phyloP scores from a whole-genome alignment of 2,329 filamentous ascomycete genomes.

The Aspergillus melleus region DNA sequence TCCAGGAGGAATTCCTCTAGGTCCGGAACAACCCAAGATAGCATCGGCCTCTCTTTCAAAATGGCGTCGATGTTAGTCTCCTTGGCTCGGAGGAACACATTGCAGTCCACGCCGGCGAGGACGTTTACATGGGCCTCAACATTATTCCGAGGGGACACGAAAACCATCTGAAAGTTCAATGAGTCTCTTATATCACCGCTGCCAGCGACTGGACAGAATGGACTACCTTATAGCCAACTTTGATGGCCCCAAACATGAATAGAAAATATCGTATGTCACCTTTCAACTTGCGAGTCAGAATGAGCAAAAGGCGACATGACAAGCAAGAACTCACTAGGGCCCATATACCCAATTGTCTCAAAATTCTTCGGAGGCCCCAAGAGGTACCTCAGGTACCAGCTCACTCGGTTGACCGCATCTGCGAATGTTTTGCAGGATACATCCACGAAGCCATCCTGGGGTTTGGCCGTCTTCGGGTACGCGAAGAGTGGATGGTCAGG shows the following conservation, averaged over 20 bases:
- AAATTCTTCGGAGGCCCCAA: not conserved
- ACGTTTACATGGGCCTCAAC: not conserved
- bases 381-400: not conserved
- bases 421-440: not conserved
- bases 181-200: not conserved
- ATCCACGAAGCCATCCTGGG: not conserved
- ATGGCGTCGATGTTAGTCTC: not conserved
- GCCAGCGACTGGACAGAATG: not conserved
- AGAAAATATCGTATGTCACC: not conserved
- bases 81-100: not conserved
- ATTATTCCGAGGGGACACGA: not conserved
- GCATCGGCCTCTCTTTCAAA: not conserved
- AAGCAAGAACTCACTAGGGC: not conserved
- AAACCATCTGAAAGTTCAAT: not conserved
- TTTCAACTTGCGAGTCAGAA: not conserved
- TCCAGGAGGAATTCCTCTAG: not conserved
- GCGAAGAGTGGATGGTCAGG: not conserved
- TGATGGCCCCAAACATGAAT: conserved; percentile 1
- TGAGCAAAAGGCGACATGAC: not conserved
- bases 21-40: not conserved
- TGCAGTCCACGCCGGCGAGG: not conserved
- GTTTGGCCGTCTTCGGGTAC: not conserved
- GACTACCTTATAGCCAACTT: not conserved
- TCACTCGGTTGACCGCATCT: not conserved
- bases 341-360: not conserved